phyloP scores from a whole-genome alignment of 129 eudicot species.

The Arctium lappa region DNA sequence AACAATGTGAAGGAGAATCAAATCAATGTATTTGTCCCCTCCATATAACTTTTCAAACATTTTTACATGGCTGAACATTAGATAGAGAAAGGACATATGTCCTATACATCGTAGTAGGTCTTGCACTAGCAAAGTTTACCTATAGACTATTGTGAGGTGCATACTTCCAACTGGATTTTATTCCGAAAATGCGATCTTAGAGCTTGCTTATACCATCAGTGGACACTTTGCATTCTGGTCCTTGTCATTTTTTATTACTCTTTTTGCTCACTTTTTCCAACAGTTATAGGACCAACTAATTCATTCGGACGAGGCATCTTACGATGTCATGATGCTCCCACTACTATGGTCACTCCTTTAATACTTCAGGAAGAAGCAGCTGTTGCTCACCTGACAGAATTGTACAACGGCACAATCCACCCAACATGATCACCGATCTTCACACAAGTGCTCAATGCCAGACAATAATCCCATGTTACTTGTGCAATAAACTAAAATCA shows the following conservation, averaged over 20 bases:
- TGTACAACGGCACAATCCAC: neutral
- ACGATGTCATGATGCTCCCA: neutral
- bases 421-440: neutral
- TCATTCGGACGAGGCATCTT: neutral
- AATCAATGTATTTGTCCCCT: neutral
- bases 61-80: neutral
- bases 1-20: constrained; percentile 14
- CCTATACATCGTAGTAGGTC: neutral
- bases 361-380: neutral
- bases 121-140: neutral
- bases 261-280: neutral
- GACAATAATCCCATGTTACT: neutral
- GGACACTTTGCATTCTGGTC: neutral
- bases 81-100: neutral
- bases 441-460: neutral
- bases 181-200: neutral
- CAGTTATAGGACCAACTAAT: neutral
- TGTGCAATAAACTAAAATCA: neutral
- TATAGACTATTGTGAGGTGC: neutral
- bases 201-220: neutral
- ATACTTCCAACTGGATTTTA: neutral
- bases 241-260: neutral
- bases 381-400: neutral
- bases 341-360: neutral
- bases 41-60: neutral